Conservation (phyloP, 148 eudicot species). For the Rheum nobile region DNA sequence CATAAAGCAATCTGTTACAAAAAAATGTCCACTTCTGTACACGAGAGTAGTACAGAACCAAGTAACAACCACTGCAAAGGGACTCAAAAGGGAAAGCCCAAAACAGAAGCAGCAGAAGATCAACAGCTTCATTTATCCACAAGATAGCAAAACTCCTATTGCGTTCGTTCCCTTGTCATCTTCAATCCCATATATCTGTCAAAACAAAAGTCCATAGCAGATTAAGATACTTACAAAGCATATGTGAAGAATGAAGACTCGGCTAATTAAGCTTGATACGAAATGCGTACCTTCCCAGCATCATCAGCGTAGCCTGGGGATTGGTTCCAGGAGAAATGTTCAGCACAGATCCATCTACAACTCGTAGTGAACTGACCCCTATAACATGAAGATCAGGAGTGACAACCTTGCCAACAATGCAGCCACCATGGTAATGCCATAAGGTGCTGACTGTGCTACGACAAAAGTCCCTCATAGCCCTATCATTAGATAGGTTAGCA, state of each 20-base stretch:
- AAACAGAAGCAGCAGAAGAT: not conserved
- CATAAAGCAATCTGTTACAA: not conserved
- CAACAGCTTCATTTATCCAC: not conserved
- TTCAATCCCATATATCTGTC: constrained; percentile 64
- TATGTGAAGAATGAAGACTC: not conserved
- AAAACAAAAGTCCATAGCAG: not conserved
- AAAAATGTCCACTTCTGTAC: not conserved
- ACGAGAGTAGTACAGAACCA: not conserved
- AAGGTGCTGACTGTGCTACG: constrained; percentile 62
- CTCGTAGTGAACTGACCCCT: constrained; percentile 52
- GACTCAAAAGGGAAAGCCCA: not conserved
- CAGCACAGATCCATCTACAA: constrained; percentile 73
- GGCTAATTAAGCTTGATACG: not conserved
- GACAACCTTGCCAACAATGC: constrained; percentile 82
- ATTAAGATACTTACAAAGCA: not conserved
- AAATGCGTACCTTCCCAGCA: constrained; percentile 68
- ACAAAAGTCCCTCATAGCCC: constrained; percentile 61
- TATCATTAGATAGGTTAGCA: constrained; percentile 36
- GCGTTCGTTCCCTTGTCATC: constrained; percentile 29
- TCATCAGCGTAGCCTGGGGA: constrained; percentile 85
- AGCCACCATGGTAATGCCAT: constrained; percentile 98
- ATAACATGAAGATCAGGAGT: constrained; percentile 51
- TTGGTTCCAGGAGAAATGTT: constrained; percentile 82
- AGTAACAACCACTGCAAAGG: not conserved
- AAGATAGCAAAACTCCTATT: constrained; percentile 6